phyloP scores from a whole-genome alignment of 1,284 basidiomycete genomes.

The Pseudozyma tsukubaensis region DNA sequence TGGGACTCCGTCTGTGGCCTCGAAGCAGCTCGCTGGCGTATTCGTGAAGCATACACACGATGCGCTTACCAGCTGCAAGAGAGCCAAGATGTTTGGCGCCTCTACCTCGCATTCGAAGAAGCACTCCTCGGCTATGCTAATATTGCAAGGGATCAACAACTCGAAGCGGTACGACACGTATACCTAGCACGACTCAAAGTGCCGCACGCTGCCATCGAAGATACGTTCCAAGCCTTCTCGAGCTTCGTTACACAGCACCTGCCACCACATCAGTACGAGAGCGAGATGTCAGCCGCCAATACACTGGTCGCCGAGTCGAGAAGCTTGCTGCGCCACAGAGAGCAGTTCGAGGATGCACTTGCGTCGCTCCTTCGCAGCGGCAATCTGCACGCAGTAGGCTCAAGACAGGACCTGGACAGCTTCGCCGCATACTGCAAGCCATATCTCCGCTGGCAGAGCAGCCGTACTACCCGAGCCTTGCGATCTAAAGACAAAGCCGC shows the following conservation, averaged over 20 bases:
- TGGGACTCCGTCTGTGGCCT: constrained; percentile 23
- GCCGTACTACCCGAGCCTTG: constrained; percentile 27
- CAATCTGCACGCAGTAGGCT: constrained; percentile 6
- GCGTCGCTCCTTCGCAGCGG: neutral
- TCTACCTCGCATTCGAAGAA: constrained; percentile 55
- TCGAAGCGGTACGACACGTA: constrained; percentile 49
- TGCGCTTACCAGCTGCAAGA: constrained; percentile 46
- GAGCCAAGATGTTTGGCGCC: constrained; percentile 53
- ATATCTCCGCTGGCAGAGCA: constrained; percentile 49
- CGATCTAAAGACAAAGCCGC: constrained; percentile 43
- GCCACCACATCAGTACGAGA: constrained; percentile 58
- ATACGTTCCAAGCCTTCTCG: constrained; percentile 58
- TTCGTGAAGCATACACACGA: constrained; percentile 44
- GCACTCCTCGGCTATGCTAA: constrained; percentile 14
- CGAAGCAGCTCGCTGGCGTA: constrained; percentile 25
- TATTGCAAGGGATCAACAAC: constrained; percentile 23
- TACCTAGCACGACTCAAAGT: constrained; percentile 56
- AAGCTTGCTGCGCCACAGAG: constrained; percentile 23
- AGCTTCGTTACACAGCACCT: constrained; percentile 54
- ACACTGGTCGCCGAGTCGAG: constrained; percentile 36
- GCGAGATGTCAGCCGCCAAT: constrained; percentile 55
- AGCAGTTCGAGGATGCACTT: constrained; percentile 50
- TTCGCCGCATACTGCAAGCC: constrained; percentile 37
- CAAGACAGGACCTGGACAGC: constrained; percentile 23
- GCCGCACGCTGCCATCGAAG: constrained; percentile 49